These are phyloP conservation scores for Rhododendron kiyosumense DNA, from an alignment of 148 eudicot species.

Conservation along the genomic window DNA sequence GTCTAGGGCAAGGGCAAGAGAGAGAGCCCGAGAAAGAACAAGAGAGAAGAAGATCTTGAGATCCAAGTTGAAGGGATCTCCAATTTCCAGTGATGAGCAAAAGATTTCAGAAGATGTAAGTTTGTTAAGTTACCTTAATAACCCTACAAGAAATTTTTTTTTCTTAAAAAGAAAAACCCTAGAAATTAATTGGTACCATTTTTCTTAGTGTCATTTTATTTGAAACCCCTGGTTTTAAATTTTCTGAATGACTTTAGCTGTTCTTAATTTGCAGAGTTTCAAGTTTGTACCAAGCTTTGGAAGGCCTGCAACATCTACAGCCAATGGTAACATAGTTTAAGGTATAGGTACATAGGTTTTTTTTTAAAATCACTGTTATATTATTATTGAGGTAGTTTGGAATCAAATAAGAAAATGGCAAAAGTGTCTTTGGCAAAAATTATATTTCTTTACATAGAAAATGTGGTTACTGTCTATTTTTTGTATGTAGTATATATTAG, in stretches of 20 bases:
- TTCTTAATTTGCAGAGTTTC: conserved; percentile 3
- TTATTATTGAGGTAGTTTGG: background rate
- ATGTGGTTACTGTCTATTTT: background rate
- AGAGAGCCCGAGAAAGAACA: conserved; percentile 56
- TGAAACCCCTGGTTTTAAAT: background rate
- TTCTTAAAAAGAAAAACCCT: background rate
- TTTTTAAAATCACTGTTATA: background rate
- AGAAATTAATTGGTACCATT: background rate
- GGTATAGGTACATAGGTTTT: background rate
- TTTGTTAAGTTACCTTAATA: background rate
- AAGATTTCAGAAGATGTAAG: background rate
- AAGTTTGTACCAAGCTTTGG: conserved; percentile 1
- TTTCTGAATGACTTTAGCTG: background rate
- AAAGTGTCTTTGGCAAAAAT: background rate
- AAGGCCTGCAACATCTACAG: background rate
- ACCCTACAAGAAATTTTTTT: background rate
- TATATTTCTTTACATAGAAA: background rate
- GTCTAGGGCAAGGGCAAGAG: conserved; percentile 55
- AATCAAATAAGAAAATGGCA: background rate
- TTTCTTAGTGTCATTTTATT: background rate
- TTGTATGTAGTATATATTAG: too few species aligned
- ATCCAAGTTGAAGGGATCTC: background rate
- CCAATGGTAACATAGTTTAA: background rate
- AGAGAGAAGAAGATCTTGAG: conserved; percentile 20
- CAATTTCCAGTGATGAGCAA: background rate